phyloP scores from a whole-genome alignment of 306 rosid genomes.

The Lathyrus sativus region DNA sequence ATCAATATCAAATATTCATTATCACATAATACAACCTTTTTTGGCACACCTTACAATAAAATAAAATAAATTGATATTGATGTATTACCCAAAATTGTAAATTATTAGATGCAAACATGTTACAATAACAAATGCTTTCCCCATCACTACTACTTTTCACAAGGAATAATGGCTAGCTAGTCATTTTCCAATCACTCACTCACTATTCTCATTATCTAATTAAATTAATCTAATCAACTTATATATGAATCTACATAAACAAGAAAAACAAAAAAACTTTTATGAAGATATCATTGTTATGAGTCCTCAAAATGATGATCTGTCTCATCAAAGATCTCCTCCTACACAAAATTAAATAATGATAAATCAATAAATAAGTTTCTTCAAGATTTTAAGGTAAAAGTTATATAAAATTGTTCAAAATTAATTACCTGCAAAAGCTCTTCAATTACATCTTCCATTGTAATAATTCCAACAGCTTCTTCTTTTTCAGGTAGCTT shows the following conservation, averaged over 20 bases:
- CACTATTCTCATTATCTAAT: slow-evolving; percentile 1
- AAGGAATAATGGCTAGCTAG: slow-evolving; percentile 17
- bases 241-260: slow-evolving; percentile 12
- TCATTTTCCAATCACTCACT: slow-evolving; percentile 25
- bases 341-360: slow-evolving; percentile 48
- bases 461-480: slow-evolving; percentile 86
- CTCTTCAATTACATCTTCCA: slow-evolving; percentile 98
- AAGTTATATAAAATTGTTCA: slow-evolving; percentile 1
- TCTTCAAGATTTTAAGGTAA: slow-evolving; percentile 4
- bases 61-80: not conserved
- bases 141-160: slow-evolving; percentile 15
- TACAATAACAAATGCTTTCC: slow-evolving; percentile 14
- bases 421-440: slow-evolving; percentile 73
- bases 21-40: slow-evolving; percentile 1
- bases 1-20: not conserved
- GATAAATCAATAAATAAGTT: not conserved
- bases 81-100: not conserved
- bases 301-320: slow-evolving; percentile 87
- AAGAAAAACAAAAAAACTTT: not conserved
- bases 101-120: slow-evolving; percentile 7
- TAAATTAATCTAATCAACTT: not conserved
- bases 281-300: slow-evolving; percentile 36
- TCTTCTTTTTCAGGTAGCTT: slow-evolving; percentile 75
- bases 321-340: slow-evolving; percentile 96
- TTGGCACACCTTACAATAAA: slow-evolving; percentile 16